Percentiles rank a stretch among this genome's conserved stretches.
Evolutionary conservation across 2,329 filamentous ascomycete species (phyloP).

Genomic region (Lasiodiplodia theobromae): DNA sequence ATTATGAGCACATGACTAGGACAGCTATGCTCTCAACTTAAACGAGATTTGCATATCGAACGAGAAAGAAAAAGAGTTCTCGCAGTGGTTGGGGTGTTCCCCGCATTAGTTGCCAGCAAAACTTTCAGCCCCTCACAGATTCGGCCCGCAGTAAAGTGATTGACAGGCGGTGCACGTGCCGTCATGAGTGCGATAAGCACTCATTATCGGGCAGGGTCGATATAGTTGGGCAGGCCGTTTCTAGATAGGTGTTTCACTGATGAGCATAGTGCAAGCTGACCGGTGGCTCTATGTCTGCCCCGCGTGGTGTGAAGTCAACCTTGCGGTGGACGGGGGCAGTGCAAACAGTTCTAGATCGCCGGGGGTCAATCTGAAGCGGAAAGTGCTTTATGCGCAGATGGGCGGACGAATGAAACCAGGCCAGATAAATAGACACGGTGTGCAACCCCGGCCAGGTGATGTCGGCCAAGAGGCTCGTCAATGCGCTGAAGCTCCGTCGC

Average conservation of each 20-base stretch:
- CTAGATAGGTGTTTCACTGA: constrained; percentile 2
- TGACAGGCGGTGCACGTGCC: too few species aligned
- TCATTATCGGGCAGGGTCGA: background rate
- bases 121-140: too few species aligned
- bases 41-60: too few species aligned
- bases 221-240: background rate
- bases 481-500: constrained; percentile 12
- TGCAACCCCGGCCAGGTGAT: constrained; percentile 10
- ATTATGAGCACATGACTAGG: too few species aligned
- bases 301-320: constrained; percentile 15
- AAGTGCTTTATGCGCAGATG: constrained; percentile 12
- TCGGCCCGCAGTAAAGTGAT: too few species aligned
- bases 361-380: constrained; percentile 13
- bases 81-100: too few species aligned
- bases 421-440: background rate
- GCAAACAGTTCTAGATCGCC: constrained; percentile 25
- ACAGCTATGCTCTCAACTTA: too few species aligned
- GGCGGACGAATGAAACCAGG: background rate
- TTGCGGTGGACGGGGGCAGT: constrained; percentile 22
- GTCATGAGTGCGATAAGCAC: background rate
- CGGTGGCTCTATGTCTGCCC: background rate
- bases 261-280: background rate
- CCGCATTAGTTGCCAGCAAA: too few species aligned
- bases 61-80: too few species aligned
- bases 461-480: constrained; percentile 19